These are phyloP conservation scores for Orbilia blumenaviensis DNA, from an alignment of 2,329 filamentous ascomycete species.

Conservation along the genomic window DNA sequence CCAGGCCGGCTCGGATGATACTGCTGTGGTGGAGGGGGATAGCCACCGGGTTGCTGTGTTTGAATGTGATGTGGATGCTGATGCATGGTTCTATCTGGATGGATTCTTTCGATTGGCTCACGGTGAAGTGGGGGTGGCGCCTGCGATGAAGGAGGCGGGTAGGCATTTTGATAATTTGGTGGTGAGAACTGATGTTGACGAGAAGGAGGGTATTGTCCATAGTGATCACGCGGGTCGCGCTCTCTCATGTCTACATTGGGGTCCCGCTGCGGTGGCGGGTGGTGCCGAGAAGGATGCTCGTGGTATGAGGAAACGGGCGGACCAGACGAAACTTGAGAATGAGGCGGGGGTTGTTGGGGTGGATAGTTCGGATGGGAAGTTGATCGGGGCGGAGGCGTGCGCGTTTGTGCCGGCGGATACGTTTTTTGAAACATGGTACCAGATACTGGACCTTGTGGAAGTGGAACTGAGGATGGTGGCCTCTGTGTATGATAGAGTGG, in stretches of 20 bases:
- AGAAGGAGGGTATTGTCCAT: conserved; percentile 21
- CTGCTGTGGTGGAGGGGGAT: conserved; percentile 38
- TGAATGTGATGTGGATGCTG: conserved; percentile 50
- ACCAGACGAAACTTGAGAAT: conserved; percentile 16
- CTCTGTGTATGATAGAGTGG: conserved; percentile 32
- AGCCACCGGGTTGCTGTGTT: conserved; percentile 34
- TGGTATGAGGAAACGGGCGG: conserved; percentile 30
- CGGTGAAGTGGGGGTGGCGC: conserved; percentile 41
- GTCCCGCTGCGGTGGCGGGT: conserved; percentile 31
- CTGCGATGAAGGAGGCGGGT: conserved; percentile 38
- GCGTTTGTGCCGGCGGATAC: conserved; percentile 30
- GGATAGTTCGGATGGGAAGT: conserved; percentile 49
- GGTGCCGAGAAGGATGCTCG: conserved; percentile 43
- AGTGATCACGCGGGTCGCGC: conserved; percentile 26
- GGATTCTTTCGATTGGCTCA: conserved; percentile 45
- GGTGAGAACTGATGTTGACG: conserved; percentile 43
- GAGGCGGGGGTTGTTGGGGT: conserved; percentile 45
- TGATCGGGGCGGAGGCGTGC: conserved; percentile 42
- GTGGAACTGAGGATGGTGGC: conserved; percentile 35
- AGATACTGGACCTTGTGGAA: conserved; percentile 25
- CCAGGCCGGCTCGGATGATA: conserved; percentile 33
- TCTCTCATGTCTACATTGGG: conserved; percentile 12
- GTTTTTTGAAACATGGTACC: conserved; percentile 42
- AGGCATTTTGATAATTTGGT: conserved; percentile 39
- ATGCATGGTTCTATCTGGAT: conserved; percentile 46